phyloP scores from a whole-genome alignment of 106 monocot species.

The Hemerocallis citrina region DNA sequence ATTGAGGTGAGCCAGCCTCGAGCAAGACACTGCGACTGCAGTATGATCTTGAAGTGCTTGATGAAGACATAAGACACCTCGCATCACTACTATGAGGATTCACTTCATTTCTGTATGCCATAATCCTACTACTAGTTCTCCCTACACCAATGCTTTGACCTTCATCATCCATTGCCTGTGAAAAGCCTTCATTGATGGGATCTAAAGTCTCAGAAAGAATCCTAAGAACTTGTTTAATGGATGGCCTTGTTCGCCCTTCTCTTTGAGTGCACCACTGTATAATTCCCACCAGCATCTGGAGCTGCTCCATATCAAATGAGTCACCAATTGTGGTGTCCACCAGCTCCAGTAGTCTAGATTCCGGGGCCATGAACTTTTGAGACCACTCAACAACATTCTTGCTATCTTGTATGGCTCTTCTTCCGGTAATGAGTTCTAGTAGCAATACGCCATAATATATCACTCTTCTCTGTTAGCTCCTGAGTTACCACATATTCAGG shows the following conservation, averaged over 20 bases:
- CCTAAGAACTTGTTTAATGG: constrained; percentile 77
- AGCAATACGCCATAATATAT: constrained; percentile 80
- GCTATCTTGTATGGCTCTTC: constrained; percentile 74
- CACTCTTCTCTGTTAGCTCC: constrained; percentile 76
- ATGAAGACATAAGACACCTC: constrained; percentile 72
- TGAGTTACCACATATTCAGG: constrained; percentile 78
- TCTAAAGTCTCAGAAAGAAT: constrained; percentile 68
- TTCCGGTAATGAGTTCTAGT: constrained; percentile 67
- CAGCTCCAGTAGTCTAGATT: constrained; percentile 35
- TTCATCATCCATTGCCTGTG: constrained; percentile 17
- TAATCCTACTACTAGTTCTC: constrained; percentile 11
- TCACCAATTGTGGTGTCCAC: constrained; percentile 48
- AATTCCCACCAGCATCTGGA: constrained; percentile 46
- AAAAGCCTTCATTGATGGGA: constrained; percentile 26
- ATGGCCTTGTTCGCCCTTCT: constrained; percentile 68
- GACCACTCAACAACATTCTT: constrained; percentile 80
- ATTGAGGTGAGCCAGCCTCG: constrained; percentile 72
- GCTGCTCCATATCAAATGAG: constrained; percentile 51
- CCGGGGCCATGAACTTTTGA: constrained; percentile 35
- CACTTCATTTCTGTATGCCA: constrained; percentile 13
- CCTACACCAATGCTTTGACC: constrained; percentile 1
- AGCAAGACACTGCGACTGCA: constrained; percentile 78
- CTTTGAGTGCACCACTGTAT: constrained; percentile 69
- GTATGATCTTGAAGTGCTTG: constrained; percentile 82
- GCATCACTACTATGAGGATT: constrained; percentile 46